Evolutionary conservation across 1,284 basidiomycete genomes (phyloP), one percentile per base, ranked within the genome.

Genomic region (Ustilago trichophora): DNA sequence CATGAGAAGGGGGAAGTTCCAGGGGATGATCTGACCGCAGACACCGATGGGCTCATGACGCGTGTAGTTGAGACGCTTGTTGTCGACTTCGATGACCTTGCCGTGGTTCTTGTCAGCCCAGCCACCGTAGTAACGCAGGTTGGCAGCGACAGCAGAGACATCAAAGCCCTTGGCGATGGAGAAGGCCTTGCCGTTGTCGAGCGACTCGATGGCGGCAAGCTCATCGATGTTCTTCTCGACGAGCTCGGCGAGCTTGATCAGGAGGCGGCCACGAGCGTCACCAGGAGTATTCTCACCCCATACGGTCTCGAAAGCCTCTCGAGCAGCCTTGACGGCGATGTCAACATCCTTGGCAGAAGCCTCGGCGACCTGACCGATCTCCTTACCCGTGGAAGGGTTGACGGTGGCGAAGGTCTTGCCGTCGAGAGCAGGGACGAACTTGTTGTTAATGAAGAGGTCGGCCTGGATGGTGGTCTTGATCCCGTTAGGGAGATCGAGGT

Each of bases 41-140:
- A 97, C 93, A 72, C 94, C 95, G 73, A 96, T 89, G 15, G 95
- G 93, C 83, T 98, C 94, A 82, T 96, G 92, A 25, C 89, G 86
- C 83, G 83, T 90, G 89, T 76, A 77, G 62, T 72, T 67, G 53
- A 78, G 64, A 83, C 93, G 93, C 50, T 84, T 85, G 80, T 89
- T 89, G 79, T 91, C 88, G 24, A 91, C 87, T 83, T 93, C 92
- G 76, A 93, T 89, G 49, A 87, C 87, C 82, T 92, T 87, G 18
- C 93, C 93, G 45, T 87, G 84, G 72, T 92, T 86, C 86, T 95
- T 96, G 85, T 96, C 93, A 19, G 76, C 80, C 81, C 82, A 82
- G 46, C 82, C 81, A 29, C 91, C 87, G 82, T 87, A 87, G 79
- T 95, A 95, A 68, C 81, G 75, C 22, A 83, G 55, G 76, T 79